Conservation (phyloP, 306 rosid species). For the Inga leiocalycina region DNA sequence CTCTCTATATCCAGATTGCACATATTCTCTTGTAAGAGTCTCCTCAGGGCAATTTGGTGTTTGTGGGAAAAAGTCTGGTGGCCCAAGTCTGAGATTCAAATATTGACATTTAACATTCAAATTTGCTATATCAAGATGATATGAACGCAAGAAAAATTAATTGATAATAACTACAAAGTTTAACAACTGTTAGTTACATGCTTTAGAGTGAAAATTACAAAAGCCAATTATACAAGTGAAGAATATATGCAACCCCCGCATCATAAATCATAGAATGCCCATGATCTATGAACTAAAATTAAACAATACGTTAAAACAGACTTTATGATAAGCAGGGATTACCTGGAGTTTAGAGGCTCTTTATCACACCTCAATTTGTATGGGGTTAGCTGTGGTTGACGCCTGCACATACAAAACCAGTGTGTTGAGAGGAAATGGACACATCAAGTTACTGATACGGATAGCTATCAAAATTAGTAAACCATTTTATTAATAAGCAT, state of each 20-base stretch:
- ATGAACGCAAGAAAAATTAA: constrained; percentile 4
- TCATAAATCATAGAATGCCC: constrained; percentile 4
- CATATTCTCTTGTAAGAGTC: constrained; percentile 85
- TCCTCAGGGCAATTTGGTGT: constrained; percentile 85
- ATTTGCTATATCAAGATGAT: not conserved
- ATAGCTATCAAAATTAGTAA: not conserved
- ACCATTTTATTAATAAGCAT: not conserved
- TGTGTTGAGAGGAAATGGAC: constrained; percentile 22
- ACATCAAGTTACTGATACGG: not conserved
- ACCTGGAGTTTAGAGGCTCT: constrained; percentile 86
- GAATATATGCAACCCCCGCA: constrained; percentile 15
- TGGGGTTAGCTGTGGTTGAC: constrained; percentile 60
- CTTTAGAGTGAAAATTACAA: constrained; percentile 16
- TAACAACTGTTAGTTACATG: constrained; percentile 13
- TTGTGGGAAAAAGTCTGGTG: constrained; percentile 91
- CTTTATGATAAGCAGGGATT: constrained; percentile 28
- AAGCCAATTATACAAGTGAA: not conserved
- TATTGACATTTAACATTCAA: constrained; percentile 20
- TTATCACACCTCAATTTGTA: constrained; percentile 95
- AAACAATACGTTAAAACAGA: not conserved
- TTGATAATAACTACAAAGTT: not conserved
- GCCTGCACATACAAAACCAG: constrained; percentile 62
- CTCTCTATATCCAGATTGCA: constrained; percentile 78
- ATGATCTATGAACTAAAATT: constrained; percentile 2
- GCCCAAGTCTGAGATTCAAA: constrained; percentile 76